phyloP scores from a whole-genome alignment of 805 yeast genomes.

The Cyberlindnera sargentensis region DNA sequence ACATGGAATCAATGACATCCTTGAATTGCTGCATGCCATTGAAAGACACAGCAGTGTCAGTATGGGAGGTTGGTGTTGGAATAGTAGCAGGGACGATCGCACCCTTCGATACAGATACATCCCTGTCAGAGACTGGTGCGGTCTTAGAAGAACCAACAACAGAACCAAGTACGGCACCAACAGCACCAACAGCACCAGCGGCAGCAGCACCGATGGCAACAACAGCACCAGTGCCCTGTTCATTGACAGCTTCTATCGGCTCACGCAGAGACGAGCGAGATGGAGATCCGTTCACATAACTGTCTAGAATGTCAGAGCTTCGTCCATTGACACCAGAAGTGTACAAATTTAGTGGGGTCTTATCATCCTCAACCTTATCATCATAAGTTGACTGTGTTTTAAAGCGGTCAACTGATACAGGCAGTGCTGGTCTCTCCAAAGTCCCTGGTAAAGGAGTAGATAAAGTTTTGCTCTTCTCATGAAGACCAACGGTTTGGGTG shows the following conservation, averaged over 20 bases:
- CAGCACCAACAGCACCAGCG: conserved; percentile 6
- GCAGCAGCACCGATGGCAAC: not conserved
- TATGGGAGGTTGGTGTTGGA: not conserved
- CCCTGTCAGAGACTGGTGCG: not conserved
- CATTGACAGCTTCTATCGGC: not conserved
- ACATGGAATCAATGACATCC: conserved; percentile 24
- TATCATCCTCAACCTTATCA: not conserved
- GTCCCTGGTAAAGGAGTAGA: not conserved
- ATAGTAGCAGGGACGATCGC: not conserved
- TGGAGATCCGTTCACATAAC: conserved; percentile 14
- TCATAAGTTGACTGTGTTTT: conserved; percentile 10
- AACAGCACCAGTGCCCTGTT: not conserved
- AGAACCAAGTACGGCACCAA: conserved; percentile 9
- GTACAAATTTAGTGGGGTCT: not conserved
- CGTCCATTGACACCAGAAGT: conserved; percentile 7
- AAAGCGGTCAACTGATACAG: conserved; percentile 9
- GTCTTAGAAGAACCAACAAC: conserved; percentile 1
- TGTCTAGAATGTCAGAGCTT: conserved; percentile 25
- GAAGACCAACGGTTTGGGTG: not conserved
- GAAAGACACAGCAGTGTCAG: conserved; percentile 1
- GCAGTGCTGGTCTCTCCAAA: not conserved
- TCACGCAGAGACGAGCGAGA: not conserved
- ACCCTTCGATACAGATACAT: not conserved
- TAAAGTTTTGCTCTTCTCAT: not conserved
- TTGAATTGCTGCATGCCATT: conserved; percentile 22